phyloP scores from a whole-genome alignment of 768 basidiomycete species.

The Cystobasidium onofrii region DNA sequence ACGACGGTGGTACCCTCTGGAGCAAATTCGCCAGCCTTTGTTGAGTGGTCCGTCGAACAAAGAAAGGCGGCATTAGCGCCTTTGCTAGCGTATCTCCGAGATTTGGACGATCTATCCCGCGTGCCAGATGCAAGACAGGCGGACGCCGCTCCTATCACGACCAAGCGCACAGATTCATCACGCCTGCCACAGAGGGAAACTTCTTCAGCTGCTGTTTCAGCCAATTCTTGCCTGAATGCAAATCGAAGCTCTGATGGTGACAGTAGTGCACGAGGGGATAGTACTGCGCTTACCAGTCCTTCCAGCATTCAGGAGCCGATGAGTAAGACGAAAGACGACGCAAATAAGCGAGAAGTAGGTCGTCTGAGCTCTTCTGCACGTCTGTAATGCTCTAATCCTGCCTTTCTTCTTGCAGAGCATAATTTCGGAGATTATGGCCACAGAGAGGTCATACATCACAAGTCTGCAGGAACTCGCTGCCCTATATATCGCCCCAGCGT shows the following conservation, averaged over 20 bases:
- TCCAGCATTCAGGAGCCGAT: not conserved
- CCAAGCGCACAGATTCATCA: too few species aligned
- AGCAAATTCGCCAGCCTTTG: slow-evolving; percentile 10
- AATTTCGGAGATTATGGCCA: slow-evolving; percentile 85
- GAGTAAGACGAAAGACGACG: slow-evolving; percentile 86
- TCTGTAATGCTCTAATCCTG: not conserved
- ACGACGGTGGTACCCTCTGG: slow-evolving; percentile 3
- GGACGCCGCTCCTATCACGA: not conserved
- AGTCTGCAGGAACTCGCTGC: slow-evolving; percentile 88
- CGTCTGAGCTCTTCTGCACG: not conserved
- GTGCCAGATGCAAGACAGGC: slow-evolving; percentile 43
- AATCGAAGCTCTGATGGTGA: slow-evolving; percentile 22
- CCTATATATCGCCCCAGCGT: slow-evolving; percentile 84
- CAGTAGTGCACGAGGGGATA: not conserved
- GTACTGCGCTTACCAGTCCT: slow-evolving; percentile 5
- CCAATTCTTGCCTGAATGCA: not conserved
- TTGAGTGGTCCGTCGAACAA: not conserved
- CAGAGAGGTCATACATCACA: slow-evolving; percentile 88
- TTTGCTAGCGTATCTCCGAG: slow-evolving; percentile 90
- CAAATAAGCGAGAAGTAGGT: slow-evolving; percentile 60
- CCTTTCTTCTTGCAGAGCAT: slow-evolving; percentile 48
- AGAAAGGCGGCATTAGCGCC: slow-evolving; percentile 60
- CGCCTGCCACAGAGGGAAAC: not conserved
- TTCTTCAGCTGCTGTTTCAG: slow-evolving; percentile 20
- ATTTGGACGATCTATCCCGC: slow-evolving; percentile 82